Evolutionary conservation across 352 stramenopile species (phyloP).

Genomic region (Phytopythium boreale): DNA sequence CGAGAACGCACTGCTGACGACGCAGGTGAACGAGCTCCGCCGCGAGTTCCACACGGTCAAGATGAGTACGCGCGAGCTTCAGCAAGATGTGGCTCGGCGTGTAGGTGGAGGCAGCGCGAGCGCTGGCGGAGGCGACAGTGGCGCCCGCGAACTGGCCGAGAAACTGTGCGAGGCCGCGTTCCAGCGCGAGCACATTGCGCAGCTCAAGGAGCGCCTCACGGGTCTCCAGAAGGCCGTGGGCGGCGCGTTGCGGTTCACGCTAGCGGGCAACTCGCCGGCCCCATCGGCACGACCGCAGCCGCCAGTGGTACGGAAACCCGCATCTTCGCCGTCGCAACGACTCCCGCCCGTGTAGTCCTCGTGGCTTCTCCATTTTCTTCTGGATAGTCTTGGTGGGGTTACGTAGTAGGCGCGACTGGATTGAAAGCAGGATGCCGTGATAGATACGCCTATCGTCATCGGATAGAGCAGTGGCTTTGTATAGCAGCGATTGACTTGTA

Average conservation of each 20-base stretch:
- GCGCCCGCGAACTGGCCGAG: conserved; percentile 29
- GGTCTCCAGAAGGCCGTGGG: conserved; percentile 64
- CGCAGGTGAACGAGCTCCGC: conserved; percentile 79
- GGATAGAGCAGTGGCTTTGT: neutral
- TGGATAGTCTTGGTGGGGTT: too few relatives aligned
- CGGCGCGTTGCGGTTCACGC: conserved; percentile 51
- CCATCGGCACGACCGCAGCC: conserved; percentile 13
- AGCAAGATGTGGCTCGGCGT: conserved; percentile 11
- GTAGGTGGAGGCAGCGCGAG: conserved; percentile 39
- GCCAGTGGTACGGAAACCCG: conserved; percentile 24
- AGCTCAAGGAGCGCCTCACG: conserved; percentile 62
- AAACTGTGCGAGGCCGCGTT: conserved; percentile 66
- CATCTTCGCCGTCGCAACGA: conserved; percentile 37
- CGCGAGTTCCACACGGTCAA: conserved; percentile 79
- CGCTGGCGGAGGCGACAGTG: conserved; percentile 8
- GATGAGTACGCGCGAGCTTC: conserved; percentile 63
- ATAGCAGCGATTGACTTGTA: neutral
- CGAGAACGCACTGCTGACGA: conserved; percentile 80
- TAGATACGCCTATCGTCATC: too few relatives aligned
- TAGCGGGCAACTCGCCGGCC: conserved; percentile 27
- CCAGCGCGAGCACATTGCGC: conserved; percentile 67
- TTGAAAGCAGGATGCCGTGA: neutral
- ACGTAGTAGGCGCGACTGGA: neutral
- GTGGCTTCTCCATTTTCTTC: neutral
- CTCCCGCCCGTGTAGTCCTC: conserved; percentile 70